Base-by-base conservation (phyloP, 2,329 filamentous ascomycete genomes). In the Plenodomus biglobosus region DNA sequence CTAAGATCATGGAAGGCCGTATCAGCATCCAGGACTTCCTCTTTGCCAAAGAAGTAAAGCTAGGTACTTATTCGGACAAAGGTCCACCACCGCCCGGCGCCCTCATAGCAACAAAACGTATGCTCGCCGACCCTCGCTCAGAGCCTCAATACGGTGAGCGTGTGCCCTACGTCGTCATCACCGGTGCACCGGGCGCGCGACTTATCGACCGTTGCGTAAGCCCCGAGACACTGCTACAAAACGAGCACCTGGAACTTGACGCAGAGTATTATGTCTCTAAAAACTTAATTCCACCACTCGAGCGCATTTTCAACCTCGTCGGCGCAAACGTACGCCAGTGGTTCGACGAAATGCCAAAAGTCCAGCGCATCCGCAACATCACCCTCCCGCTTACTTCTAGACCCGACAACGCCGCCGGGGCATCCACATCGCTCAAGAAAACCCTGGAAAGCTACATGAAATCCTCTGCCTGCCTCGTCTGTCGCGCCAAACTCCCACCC, bases 211-310 rank as follows among this genome's bases (percentile, higher is more conserved):
- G 94, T 11, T 96, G 91, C 66, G 88, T 99, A 0, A 83, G 90
- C 24, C 94, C 94, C 0, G 91, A 96, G 61, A 85, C 86, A 8
- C 77, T 97, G 3, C 79, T 97, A 1, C 77, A 83, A 44, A 89
- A 89, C 56, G 84, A 88, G 18, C 83, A 92, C 61, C 82, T 87
- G 42, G 85, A 90, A 60, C 81, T 99, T 16, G 94, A 99, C 65
- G 86, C 92, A 0, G 91, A 96, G 60, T 99, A 99, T 73, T 99
- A 99, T 75, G 97, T 99, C 63, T 84, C 82, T 16, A 97, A 96
- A 76, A 97, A 96, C 67, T 69, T 99, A 8, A 95, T 99, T 41
- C 94, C 94, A 5, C 94, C 94, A 0, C 80, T 99, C 0, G 92
- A 97, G 71, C 86, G 94, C 21, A 96, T 99, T 56, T 96, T 99